Conservation (phyloP, 352 stramenopile genomes). For the Globisporangium uncinulatum region DNA sequence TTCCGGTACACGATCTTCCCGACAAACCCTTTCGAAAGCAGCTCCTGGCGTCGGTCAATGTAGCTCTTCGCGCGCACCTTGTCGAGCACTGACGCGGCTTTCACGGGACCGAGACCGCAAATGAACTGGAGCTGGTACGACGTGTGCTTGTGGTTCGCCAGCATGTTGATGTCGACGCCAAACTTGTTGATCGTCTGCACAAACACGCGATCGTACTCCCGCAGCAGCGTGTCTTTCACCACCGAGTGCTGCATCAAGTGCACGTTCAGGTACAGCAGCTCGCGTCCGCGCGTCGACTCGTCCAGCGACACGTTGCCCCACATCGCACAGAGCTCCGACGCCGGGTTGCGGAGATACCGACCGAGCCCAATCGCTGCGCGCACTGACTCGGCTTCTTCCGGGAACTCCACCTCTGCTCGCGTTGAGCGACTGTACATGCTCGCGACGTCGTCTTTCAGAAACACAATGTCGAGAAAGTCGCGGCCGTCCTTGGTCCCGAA, state of each 20-base stretch:
- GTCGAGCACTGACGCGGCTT: slow-evolving; percentile 73
- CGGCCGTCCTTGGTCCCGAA: slow-evolving; percentile 73
- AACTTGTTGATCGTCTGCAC: slow-evolving; percentile 84
- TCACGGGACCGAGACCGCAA: slow-evolving; percentile 76
- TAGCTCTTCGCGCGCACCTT: slow-evolving; percentile 82
- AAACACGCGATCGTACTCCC: slow-evolving; percentile 86
- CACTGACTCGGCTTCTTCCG: slow-evolving; percentile 77
- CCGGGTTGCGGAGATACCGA: slow-evolving; percentile 80
- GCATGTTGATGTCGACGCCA: slow-evolving; percentile 83
- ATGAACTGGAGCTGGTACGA: slow-evolving; percentile 88
- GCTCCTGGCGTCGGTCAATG: slow-evolving; percentile 79
- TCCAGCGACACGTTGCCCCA: slow-evolving; percentile 80
- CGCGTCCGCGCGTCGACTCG: slow-evolving; percentile 68
- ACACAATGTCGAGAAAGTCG: slow-evolving; percentile 85
- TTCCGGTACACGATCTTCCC: slow-evolving; percentile 88
- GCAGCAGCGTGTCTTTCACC: slow-evolving; percentile 79
- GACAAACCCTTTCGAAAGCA: slow-evolving; percentile 78
- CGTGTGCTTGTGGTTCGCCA: slow-evolving; percentile 86
- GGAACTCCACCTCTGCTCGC: slow-evolving; percentile 77
- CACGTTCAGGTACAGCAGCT: slow-evolving; percentile 83
- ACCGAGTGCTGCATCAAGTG: slow-evolving; percentile 84
- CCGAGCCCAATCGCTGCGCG: slow-evolving; percentile 72
- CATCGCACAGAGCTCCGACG: slow-evolving; percentile 80
- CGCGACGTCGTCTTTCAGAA: slow-evolving; percentile 84
- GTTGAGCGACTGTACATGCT: slow-evolving; percentile 87